Percentiles rank a stretch among this genome's conserved stretches.
phyloP scores from a whole-genome alignment of 352 stramenopile genomes.

The Lagenidium giganteum region DNA sequence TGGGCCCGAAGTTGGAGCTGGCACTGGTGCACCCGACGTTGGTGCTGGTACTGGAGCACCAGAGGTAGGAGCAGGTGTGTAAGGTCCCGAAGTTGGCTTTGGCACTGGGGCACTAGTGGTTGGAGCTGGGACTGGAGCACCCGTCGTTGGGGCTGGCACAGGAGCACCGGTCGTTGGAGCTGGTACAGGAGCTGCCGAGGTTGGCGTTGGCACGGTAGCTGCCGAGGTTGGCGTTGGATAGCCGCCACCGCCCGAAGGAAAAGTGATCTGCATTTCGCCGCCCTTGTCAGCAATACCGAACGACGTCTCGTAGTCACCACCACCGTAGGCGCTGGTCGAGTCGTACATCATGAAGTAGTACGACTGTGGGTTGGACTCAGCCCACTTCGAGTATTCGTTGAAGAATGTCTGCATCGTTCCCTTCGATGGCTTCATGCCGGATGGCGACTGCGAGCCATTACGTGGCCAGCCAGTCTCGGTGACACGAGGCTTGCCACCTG shows the following conservation, averaged over 20 bases:
- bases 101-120: too few species aligned
- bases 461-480: constrained; percentile 59
- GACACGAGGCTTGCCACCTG: constrained; percentile 26
- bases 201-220: too few species aligned
- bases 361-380: constrained; percentile 17
- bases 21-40: neutral
- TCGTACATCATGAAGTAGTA: constrained; percentile 72
- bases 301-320: constrained; percentile 46
- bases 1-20: neutral
- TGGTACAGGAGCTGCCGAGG: too few species aligned
- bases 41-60: neutral
- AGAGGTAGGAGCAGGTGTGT: neutral
- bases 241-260: constrained; percentile 21
- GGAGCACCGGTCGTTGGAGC: too few species aligned
- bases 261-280: constrained; percentile 25
- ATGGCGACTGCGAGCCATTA: constrained; percentile 11
- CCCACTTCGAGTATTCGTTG: constrained; percentile 39
- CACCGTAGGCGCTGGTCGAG: constrained; percentile 34
- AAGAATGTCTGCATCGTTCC: constrained; percentile 37
- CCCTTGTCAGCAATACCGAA: constrained; percentile 39
- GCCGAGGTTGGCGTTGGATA: constrained; percentile 1
- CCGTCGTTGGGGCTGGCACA: constrained; percentile 3
- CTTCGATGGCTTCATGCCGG: constrained; percentile 33
- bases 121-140: neutral
- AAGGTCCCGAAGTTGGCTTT: neutral